These are phyloP conservation scores for Cyphellophora attinorum DNA, from an alignment of 2,329 filamentous ascomycete genomes.

Conservation along the genomic window DNA sequence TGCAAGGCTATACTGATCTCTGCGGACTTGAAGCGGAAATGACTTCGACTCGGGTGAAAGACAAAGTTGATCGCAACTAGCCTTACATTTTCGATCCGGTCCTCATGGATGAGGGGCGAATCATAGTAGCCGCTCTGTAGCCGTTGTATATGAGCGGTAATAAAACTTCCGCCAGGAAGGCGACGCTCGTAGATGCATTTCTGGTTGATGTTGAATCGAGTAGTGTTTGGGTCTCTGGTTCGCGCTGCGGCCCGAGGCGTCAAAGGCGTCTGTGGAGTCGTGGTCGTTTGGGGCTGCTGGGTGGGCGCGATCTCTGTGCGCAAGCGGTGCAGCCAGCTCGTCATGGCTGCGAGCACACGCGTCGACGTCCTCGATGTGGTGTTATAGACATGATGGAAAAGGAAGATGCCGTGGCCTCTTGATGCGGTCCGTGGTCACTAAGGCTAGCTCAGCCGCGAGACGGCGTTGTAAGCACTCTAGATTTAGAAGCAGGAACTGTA, in stretches of 20 bases:
- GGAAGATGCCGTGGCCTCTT: too few species aligned
- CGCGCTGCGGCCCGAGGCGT: constrained; percentile 3
- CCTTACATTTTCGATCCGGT: constrained; percentile 33
- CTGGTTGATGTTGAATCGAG: constrained; percentile 27
- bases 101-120: constrained; percentile 32
- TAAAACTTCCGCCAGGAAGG: constrained; percentile 38
- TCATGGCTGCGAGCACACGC: too few species aligned
- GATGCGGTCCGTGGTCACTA: too few species aligned
- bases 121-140: constrained; percentile 41
- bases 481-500: too few species aligned
- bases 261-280: constrained; percentile 2
- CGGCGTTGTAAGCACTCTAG: too few species aligned
- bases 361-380: too few species aligned
- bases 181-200: constrained; percentile 40
- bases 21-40: constrained; percentile 39
- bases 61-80: constrained; percentile 41
- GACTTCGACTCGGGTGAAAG: constrained; percentile 36
- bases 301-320: background rate
- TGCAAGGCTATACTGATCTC: constrained; percentile 32
- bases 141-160: constrained; percentile 41
- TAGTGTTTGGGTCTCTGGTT: constrained; percentile 25
- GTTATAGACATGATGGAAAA: too few species aligned
- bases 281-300: background rate
- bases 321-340: background rate
- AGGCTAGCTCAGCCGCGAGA: too few species aligned